phyloP scores from a whole-genome alignment of 2,329 filamentous ascomycete species.

The Mariannaea sp. region DNA sequence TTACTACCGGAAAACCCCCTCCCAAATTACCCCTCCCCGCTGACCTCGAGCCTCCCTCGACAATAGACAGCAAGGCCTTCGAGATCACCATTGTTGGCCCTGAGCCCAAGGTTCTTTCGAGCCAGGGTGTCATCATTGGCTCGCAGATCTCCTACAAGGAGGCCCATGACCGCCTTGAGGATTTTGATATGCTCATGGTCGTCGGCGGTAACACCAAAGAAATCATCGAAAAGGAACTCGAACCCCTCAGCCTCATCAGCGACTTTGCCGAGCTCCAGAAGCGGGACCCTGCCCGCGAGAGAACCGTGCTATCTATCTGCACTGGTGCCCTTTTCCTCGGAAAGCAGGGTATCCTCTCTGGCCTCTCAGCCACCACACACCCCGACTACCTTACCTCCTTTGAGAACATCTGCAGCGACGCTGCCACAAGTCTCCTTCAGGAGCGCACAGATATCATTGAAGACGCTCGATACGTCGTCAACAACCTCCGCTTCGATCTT shows the following conservation, averaged over 20 bases:
- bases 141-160: conserved; percentile 80
- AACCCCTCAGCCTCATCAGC: conserved; percentile 74
- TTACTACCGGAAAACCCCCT: conserved; percentile 8
- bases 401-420: conserved; percentile 79
- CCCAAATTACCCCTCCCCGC: conserved; percentile 31
- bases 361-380: conserved; percentile 81
- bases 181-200: conserved; percentile 80
- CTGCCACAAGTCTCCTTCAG: conserved; percentile 69
- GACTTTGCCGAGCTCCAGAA: conserved; percentile 81
- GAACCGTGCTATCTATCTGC: conserved; percentile 79
- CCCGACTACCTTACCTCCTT: conserved; percentile 79
- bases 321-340: conserved; percentile 80
- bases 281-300: conserved; percentile 77
- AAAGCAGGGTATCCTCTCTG: conserved; percentile 75
- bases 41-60: conserved; percentile 29
- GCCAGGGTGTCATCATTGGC: conserved; percentile 70
- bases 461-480: conserved; percentile 82
- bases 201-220: conserved; percentile 71
- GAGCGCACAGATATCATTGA: conserved; percentile 85
- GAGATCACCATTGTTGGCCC: conserved; percentile 60
- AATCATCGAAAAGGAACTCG: conserved; percentile 68
- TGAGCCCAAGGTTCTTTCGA: conserved; percentile 60
- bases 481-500: conserved; percentile 87
- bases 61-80: conserved; percentile 59
- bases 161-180: conserved; percentile 72